These are phyloP conservation scores for Talaromyces sp. DNA, from an alignment of 2,329 filamentous ascomycete species.

Conservation along the genomic window DNA sequence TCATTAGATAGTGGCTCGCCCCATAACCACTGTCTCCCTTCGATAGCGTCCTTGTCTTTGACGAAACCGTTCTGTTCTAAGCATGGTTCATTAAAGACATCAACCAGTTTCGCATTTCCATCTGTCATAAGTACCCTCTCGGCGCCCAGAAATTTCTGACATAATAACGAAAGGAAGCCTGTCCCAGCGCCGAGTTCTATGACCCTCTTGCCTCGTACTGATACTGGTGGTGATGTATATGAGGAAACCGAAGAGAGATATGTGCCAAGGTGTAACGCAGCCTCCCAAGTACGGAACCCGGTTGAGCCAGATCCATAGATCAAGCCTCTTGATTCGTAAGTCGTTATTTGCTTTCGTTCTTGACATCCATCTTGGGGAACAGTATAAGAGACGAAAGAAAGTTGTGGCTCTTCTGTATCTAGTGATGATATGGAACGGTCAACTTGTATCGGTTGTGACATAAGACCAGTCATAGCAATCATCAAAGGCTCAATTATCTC, in stretches of 20 bases:
- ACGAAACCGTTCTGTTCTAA: constrained; percentile 30
- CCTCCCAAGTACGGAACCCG: constrained; percentile 67
- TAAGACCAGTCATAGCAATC: constrained; percentile 60
- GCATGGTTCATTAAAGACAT: constrained; percentile 36
- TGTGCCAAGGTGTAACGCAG: constrained; percentile 59
- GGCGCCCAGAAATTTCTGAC: constrained; percentile 56
- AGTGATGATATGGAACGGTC: constrained; percentile 55
- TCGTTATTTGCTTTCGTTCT: constrained; percentile 27
- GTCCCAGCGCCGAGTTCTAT: constrained; percentile 66
- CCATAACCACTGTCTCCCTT: constrained; percentile 43
- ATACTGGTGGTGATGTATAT: background rate
- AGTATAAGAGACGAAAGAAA: constrained; percentile 71
- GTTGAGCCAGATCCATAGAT: constrained; percentile 59
- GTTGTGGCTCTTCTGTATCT: constrained; percentile 60
- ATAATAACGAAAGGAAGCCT: constrained; percentile 62
- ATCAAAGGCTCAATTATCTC: constrained; percentile 80
- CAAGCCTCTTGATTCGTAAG: constrained; percentile 54
- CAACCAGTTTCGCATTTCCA: constrained; percentile 49
- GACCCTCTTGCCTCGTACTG: constrained; percentile 52
- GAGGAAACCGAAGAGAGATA: constrained; percentile 52
- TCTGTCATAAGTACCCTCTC: constrained; percentile 58
- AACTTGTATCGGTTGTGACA: constrained; percentile 55
- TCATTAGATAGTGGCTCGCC: constrained; percentile 28
- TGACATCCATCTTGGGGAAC: constrained; percentile 26
- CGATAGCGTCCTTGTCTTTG: constrained; percentile 22